Percentiles rank a stretch among this genome's conserved stretches.
Conservation (phyloP, 768 basidiomycete species). For the Baorangia bicolor region DNA sequence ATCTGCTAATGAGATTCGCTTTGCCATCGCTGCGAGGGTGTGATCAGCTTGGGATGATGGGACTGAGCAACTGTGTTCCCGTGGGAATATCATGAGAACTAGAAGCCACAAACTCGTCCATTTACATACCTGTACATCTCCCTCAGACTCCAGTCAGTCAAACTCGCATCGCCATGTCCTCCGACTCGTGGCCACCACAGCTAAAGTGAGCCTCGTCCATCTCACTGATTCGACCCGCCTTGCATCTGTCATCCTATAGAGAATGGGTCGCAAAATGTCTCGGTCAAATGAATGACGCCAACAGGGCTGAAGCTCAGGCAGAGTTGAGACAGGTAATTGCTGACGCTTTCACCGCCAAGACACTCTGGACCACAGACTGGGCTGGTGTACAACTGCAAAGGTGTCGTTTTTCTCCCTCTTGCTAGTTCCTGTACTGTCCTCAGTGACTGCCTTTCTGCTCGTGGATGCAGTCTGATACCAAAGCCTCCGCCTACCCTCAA, state of each 20-base stretch:
- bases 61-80: too few relatives aligned
- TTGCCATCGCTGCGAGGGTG: neutral
- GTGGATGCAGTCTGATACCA: conserved; percentile 50
- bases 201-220: conserved; percentile 54
- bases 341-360: conserved; percentile 81
- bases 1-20: conserved; percentile 24
- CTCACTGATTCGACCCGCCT: neutral
- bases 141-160: neutral
- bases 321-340: conserved; percentile 97
- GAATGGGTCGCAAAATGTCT: conserved; percentile 95
- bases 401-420: conserved; percentile 38
- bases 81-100: conserved; percentile 20
- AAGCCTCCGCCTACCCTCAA: conserved; percentile 61
- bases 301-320: conserved; percentile 83
- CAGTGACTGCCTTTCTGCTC: conserved; percentile 16
- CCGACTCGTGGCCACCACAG: conserved; percentile 78
- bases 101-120: neutral
- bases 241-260: conserved; percentile 44
- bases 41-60: too few relatives aligned
- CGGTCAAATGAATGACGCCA: conserved; percentile 85
- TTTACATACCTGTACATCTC: conserved; percentile 14
- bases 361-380: conserved; percentile 96
- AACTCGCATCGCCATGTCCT: conserved; percentile 49
- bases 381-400: conserved; percentile 80
- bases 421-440: conserved; percentile 10